A percentile compares a stretch with the other conserved stretches of the same genome.
Evolutionary conservation across 2,329 filamentous ascomycete species (phyloP).

Genomic region (Calonectria hongkongensis): DNA sequence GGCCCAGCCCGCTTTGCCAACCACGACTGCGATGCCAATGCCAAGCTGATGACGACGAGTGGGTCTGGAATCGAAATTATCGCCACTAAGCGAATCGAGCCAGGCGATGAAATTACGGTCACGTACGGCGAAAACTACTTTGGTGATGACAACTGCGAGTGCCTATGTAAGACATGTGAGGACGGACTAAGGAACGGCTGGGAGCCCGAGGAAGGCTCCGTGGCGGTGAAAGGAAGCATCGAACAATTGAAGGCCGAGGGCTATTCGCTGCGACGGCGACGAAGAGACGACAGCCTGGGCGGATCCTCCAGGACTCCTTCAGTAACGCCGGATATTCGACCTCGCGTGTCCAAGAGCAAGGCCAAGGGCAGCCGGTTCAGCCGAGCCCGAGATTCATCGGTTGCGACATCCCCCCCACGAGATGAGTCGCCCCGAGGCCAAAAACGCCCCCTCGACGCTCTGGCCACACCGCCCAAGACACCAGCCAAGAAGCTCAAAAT

Average conservation of each 20-base stretch:
- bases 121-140: conserved; percentile 98
- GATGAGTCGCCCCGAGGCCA: conserved; percentile 53
- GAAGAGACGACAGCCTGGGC: conserved; percentile 70
- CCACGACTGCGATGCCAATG: conserved; percentile 96
- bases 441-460: conserved; percentile 65
- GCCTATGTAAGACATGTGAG: conserved; percentile 93
- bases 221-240: conserved; percentile 70
- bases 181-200: conserved; percentile 86
- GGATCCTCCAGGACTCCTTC: conserved; percentile 75
- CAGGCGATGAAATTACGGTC: conserved; percentile 96
- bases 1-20: conserved; percentile 97
- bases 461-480: conserved; percentile 74
- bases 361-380: conserved; percentile 59
- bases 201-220: conserved; percentile 73
- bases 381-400: conserved; percentile 59
- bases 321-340: conserved; percentile 73
- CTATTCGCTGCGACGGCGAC: conserved; percentile 74
- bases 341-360: conserved; percentile 66
- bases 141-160: conserved; percentile 95
- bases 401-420: conserved; percentile 54
- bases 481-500: conserved; percentile 71
- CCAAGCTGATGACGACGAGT: conserved; percentile 87
- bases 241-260: conserved; percentile 69
- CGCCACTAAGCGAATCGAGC: conserved; percentile 85
- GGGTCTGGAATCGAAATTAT: conserved; percentile 93